These are phyloP conservation scores for Rhododendron vialii DNA, from an alignment of 148 eudicot genomes.

Conservation along the genomic window DNA sequence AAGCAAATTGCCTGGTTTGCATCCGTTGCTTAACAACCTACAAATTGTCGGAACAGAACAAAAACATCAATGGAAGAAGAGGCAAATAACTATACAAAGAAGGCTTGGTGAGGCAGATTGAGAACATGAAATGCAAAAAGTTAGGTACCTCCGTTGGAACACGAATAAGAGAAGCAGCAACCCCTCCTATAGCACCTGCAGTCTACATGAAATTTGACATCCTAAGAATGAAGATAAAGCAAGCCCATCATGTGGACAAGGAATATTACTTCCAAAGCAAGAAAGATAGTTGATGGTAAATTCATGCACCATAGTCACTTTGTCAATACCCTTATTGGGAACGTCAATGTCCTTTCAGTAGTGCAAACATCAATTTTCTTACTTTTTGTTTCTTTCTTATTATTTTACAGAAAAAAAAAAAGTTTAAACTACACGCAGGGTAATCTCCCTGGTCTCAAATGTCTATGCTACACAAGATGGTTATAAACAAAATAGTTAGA, in stretches of 20 bases:
- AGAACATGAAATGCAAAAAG: neutral
- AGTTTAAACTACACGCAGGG: too few relatives aligned
- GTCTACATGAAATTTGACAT: constrained; percentile 46
- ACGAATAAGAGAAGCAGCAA: constrained; percentile 92
- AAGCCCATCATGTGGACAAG: neutral
- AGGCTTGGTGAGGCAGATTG: neutral
- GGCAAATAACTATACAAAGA: neutral
- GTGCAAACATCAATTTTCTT: neutral
- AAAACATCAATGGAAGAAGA: constrained; percentile 12
- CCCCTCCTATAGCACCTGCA: constrained; percentile 86
- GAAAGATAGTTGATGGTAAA: neutral
- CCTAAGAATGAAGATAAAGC: constrained; percentile 7
- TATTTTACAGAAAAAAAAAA: neutral
- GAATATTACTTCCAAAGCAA: neutral
- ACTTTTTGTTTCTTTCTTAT: neutral
- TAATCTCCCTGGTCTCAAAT: neutral
- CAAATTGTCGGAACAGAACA: constrained; percentile 5
- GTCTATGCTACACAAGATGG: neutral
- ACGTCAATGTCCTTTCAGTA: neutral
- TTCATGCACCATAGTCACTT: neutral
- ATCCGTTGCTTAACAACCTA: constrained; percentile 97
- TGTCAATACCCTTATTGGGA: neutral
- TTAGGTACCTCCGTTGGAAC: constrained; percentile 88
- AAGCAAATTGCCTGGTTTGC: constrained; percentile 89
- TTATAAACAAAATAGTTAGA: neutral